A percentile compares a stretch with the other conserved stretches of the same genome.
phyloP scores from a whole-genome alignment of 495 filamentous ascomycete species.

The Darksidea phi region DNA sequence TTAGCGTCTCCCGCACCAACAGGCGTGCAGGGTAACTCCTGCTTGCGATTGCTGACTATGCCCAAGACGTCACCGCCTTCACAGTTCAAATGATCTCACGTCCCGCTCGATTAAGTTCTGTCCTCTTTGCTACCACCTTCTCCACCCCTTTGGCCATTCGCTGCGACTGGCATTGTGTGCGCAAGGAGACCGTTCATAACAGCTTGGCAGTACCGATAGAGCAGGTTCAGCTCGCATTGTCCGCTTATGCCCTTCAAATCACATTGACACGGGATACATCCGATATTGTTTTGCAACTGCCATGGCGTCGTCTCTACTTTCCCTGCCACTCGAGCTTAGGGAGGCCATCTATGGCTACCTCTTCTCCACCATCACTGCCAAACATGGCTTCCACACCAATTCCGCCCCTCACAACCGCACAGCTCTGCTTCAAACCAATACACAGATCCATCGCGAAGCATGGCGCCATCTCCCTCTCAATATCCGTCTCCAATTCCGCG shows the following conservation, averaged over 20 bases:
- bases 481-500: slow-evolving; percentile 20
- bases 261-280: neutral
- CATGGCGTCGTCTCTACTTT: slow-evolving; percentile 22
- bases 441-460: slow-evolving; percentile 25
- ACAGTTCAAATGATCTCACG: no score
- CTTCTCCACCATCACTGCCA: slow-evolving; percentile 17
- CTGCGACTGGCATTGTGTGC: no score
- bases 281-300: neutral
- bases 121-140: no score
- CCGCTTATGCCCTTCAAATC: neutral
- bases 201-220: no score
- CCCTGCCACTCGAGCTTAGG: slow-evolving; percentile 28
- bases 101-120: no score
- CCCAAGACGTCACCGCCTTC: neutral
- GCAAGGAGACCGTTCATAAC: no score
- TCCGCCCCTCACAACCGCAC: slow-evolving; percentile 3
- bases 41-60: neutral
- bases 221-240: no score
- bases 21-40: neutral
- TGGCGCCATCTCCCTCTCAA: slow-evolving; percentile 19
- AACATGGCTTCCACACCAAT: slow-evolving; percentile 12
- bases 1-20: neutral
- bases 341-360: slow-evolving; percentile 28
- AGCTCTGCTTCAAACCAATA: slow-evolving; percentile 25
- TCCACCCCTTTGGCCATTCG: no score